Evolutionary conservation across 2,329 filamentous ascomycete species (phyloP).

Genomic region (Byssochlamys sp.): DNA sequence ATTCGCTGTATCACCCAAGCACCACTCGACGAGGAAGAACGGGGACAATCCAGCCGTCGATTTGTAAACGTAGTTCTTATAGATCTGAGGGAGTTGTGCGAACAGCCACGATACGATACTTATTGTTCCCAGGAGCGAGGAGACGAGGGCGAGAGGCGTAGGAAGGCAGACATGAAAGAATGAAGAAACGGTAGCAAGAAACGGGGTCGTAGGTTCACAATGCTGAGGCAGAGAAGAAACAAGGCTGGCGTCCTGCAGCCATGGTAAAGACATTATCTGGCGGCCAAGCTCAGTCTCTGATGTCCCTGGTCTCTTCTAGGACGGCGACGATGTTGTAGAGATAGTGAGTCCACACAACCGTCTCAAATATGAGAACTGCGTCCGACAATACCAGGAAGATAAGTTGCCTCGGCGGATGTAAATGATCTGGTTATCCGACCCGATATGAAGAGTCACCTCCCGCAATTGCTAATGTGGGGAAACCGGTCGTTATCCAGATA

Average conservation of each 20-base stretch:
- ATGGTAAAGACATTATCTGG: background rate
- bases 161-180: constrained; percentile 55
- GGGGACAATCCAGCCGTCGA: constrained; percentile 57
- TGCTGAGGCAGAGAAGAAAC: constrained; percentile 43
- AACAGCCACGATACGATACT: constrained; percentile 61
- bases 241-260: background rate
- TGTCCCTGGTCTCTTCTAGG: background rate
- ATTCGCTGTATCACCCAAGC: constrained; percentile 55
- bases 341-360: background rate
- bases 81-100: constrained; percentile 59
- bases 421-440: background rate
- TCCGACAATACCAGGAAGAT: background rate
- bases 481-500: background rate
- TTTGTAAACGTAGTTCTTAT: constrained; percentile 56
- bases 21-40: constrained; percentile 58
- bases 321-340: background rate
- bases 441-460: background rate
- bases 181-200: constrained; percentile 49
- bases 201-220: constrained; percentile 51
- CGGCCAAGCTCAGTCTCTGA: background rate
- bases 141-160: constrained; percentile 53
- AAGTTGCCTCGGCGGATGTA: background rate
- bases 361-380: background rate
- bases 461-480: background rate
- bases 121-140: constrained; percentile 50